Base-by-base conservation (phyloP, 352 stramenopile species). In the Halophytophthora polymorphica region DNA sequence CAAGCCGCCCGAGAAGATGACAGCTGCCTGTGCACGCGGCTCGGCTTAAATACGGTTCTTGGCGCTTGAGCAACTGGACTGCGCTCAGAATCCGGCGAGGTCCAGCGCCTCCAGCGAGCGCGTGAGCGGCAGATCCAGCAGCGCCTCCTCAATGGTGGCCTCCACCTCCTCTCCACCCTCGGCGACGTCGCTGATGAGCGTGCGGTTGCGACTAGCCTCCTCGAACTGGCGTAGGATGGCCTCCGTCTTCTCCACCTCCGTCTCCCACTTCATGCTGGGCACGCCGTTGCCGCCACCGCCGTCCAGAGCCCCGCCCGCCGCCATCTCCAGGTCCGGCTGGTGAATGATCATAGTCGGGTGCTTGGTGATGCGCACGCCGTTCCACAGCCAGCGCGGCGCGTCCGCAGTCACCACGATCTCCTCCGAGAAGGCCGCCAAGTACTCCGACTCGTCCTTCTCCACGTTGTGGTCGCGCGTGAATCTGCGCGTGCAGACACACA, bases 331-430 rank as follows among this genome's bases (percentile, higher is more conserved):
- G 42, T 89, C 78, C 1, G 78, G 78, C 45, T 92, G 81, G 53
- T 86, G 77, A 42, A 94, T 83, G 58, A 90, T 89, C 77, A 94
- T 90, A 8, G 83, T 92, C 49, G 83, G 83, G 62, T 94, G 83
- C 51, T 94, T 94, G 6, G 77, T 66, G 41, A 95, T 82, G 15
- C 84, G 73, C 15, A 90, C 44, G 41, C 82, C 84, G 50, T 93
- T 91, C 84, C 84, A 95, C 6, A 95, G 72, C 84, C 84, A 95
- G 29, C 75, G 69, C 14, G 84, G 84, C 6, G 82, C 81, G 39
- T 92, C 71, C 0, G 61, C 67, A 18, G 82, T 85, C 42, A 94
- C 71, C 31, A 90, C 75, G 34, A 94, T 84, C 64, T 94, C 84
- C 52, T 91, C 84, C 1, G 81, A 90, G 50, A 91, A 94, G 21